Conservation (phyloP, 495 filamentous ascomycete genomes). For the Staphylotrichum longicolle region DNA sequence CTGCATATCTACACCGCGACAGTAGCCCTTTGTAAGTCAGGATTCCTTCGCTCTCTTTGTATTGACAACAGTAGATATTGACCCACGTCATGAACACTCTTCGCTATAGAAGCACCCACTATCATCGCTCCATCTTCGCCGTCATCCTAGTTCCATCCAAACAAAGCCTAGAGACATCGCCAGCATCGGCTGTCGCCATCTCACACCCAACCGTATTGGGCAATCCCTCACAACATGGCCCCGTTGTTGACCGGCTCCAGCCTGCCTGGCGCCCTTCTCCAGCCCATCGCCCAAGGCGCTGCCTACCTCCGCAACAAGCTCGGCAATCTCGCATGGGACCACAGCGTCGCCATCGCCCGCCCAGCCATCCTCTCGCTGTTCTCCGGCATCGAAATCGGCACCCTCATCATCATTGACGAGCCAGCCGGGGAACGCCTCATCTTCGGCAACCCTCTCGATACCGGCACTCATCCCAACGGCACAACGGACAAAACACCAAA, state of each 20-base stretch:
- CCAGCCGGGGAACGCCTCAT: constrained; percentile 31
- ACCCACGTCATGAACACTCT: too few species aligned
- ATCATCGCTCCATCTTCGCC: too few species aligned
- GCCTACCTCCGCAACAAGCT: constrained; percentile 38
- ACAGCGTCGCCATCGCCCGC: constrained; percentile 40
- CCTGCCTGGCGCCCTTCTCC: background rate
- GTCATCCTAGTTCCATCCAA: too few species aligned
- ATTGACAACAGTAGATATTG: too few species aligned
- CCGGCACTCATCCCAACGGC: constrained; percentile 15
- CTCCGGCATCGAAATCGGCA: constrained; percentile 43
- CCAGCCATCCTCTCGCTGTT: constrained; percentile 42
- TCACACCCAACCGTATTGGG: too few species aligned
- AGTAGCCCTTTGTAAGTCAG: too few species aligned
- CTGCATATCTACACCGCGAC: too few species aligned
- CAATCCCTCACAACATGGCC: background rate
- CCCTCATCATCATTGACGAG: constrained; percentile 43
- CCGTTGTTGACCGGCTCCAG: background rate
- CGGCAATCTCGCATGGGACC: constrained; percentile 40
- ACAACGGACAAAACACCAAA: background rate
- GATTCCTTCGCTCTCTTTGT: too few species aligned
- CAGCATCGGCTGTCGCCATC: too few species aligned
- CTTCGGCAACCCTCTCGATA: constrained; percentile 32
- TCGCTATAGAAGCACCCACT: too few species aligned
- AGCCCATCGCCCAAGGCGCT: constrained; percentile 15
- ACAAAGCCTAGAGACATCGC: too few species aligned